Evolutionary conservation across 2,329 filamentous ascomycete species (phyloP), one percentile per base, ranked within the genome.

Genomic region (Corniculantispora saksenae): DNA sequence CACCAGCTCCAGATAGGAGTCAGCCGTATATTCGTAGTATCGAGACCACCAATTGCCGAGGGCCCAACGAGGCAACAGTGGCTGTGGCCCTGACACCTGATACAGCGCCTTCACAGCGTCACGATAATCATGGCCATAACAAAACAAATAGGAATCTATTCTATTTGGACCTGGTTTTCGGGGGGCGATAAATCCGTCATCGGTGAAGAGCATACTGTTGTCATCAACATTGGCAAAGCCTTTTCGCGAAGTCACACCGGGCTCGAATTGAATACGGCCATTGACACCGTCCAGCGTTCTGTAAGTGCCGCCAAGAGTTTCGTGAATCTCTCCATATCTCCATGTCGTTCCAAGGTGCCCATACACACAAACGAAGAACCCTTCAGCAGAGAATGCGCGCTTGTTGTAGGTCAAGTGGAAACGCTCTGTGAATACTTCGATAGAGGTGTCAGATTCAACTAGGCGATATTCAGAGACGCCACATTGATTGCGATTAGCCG

Each of bases 21-120:
- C 76, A 32, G 81, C 79, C 0, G 76, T 78, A 70, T 89, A 90
- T 2, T 80, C 80, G 69, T 89, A 83, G 72, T 89, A 89, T 9
- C 87, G 79, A 55, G 83, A 86, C 87, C 87, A 89, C 87, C 87
- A 90, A 68, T 89, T 89, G 0, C 87, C 86, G 45, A 89, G 75
- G 0, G 84, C 80, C 78, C 83, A 89, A 17, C 86, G 78, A 0
- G 86, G 86, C 0, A 89, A 72, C 12, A 82, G 65, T 3, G 86
- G 86, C 68, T 87, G 84, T 23, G 76, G 77, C 3, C 86, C 86
- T 2, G 85, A 87, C 15, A 89, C 73, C 1, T 79, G 76, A 70
- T 86, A 88, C 43, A 86, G 82, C 0, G 82, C 81, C 64, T 80
- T 79, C 61, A 89, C 80, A 19, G 85, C 85, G 4, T 75, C 81